Conservation (phyloP, 768 basidiomycete genomes). For the Lentinula boryana region DNA sequence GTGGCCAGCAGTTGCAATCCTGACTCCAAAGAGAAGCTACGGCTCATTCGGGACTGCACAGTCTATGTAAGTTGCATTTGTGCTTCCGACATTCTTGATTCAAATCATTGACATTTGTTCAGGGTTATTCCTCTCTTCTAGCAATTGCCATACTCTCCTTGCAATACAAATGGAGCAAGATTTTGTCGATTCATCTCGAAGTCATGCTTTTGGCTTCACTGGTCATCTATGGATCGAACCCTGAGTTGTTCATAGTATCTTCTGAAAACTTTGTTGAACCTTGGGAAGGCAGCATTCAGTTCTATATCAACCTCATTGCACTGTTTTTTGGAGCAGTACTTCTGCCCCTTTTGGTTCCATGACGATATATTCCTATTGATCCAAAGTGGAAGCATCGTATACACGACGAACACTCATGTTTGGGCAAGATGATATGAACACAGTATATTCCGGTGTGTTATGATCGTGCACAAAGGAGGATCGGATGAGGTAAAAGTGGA, state of each 20-base stretch:
- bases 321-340: constrained; percentile 36
- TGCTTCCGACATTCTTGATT: neutral
- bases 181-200: neutral
- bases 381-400: no score
- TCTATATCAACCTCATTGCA: constrained; percentile 19
- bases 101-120: neutral
- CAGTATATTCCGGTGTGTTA: no score
- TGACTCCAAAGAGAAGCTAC: neutral
- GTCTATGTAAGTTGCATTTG: neutral
- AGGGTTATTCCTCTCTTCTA: neutral
- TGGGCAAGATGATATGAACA: no score
- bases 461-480: no score
- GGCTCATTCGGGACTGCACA: neutral
- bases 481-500: no score
- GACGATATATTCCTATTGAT: constrained; percentile 46
- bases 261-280: constrained; percentile 31
- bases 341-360: constrained; percentile 48
- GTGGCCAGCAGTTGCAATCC: neutral
- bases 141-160: neutral
- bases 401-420: no score
- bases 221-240: constrained; percentile 42
- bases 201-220: constrained; percentile 24
- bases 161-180: neutral
- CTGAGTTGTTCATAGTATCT: constrained; percentile 50
- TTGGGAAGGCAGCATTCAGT: constrained; percentile 20